These are phyloP conservation scores for Acer saccharum DNA, from an alignment of 345 rosid species.

Conservation along the genomic window DNA sequence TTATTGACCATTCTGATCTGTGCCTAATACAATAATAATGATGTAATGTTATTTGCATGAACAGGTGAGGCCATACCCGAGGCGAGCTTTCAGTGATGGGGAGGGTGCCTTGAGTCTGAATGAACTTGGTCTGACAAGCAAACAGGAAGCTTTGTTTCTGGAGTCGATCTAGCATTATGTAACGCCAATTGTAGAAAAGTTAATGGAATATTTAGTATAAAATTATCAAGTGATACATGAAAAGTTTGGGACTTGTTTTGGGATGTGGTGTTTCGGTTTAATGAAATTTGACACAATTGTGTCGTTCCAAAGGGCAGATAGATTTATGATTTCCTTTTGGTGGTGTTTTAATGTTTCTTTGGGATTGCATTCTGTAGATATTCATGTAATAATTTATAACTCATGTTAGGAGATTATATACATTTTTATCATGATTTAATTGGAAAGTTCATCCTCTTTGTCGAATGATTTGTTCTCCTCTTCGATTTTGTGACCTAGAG, in stretches of 20 bases:
- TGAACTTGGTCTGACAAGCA: conserved; percentile 90
- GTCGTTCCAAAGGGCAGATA: conserved; percentile 7
- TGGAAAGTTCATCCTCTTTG: neutral
- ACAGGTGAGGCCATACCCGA: conserved; percentile 98
- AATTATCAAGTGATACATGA: conserved; percentile 12
- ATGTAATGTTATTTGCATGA: conserved; percentile 7
- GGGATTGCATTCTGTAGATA: neutral
- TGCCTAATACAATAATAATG: neutral
- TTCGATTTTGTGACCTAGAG: neutral
- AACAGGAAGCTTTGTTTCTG: conserved; percentile 95
- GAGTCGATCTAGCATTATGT: conserved; percentile 59
- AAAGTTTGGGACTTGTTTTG: neutral
- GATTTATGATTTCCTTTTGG: conserved; percentile 6
- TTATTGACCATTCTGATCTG: neutral
- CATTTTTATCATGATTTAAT: neutral
- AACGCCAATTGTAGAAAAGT: conserved; percentile 9
- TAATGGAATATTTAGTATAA: neutral
- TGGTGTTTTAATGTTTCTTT: neutral
- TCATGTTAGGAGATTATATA: neutral
- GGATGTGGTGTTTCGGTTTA: conserved; percentile 11
- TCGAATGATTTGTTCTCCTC: neutral
- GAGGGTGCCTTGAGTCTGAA: conserved; percentile 65
- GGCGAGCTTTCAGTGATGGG: conserved; percentile 87
- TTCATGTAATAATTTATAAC: neutral
- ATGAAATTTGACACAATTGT: neutral